A percentile compares a stretch with the other conserved stretches of the same genome.
Evolutionary conservation across 345 rosid genomes (phyloP).

Genomic region (Aegle marmelos): DNA sequence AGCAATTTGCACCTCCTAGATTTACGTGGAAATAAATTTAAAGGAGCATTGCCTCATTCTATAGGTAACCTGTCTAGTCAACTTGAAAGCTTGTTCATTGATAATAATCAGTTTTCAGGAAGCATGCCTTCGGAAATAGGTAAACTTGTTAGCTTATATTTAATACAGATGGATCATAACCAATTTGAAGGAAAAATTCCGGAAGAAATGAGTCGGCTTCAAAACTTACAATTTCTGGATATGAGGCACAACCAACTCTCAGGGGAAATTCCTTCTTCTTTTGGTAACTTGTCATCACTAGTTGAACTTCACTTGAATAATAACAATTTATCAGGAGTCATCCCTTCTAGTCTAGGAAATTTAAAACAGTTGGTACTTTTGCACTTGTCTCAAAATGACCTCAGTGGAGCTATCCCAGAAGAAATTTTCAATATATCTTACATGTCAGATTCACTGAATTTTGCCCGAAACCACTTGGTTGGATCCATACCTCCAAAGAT

Average conservation of each 20-base stretch:
- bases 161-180: neutral
- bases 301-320: neutral
- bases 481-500: neutral
- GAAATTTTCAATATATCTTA: conserved; percentile 2
- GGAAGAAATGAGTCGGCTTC: neutral
- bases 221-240: neutral
- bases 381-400: conserved; percentile 3
- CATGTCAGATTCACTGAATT: neutral
- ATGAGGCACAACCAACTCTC: neutral
- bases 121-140: neutral
- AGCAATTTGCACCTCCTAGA: neutral
- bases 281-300: conserved; percentile 19
- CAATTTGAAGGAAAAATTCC: conserved; percentile 10
- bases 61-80: conserved; percentile 10
- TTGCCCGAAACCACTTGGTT: neutral
- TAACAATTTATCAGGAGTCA: conserved; percentile 23
- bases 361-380: neutral
- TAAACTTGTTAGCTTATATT: neutral
- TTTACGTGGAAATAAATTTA: neutral
- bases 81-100: neutral
- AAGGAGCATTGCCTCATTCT: conserved; percentile 11
- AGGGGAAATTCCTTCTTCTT: neutral
- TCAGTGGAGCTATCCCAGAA: conserved; percentile 13
- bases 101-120: conserved; percentile 1
- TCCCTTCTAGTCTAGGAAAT: conserved; percentile 18